Base-by-base conservation (phyloP, 2,329 filamentous ascomycete genomes). In the Trichoderma endophyticum region DNA sequence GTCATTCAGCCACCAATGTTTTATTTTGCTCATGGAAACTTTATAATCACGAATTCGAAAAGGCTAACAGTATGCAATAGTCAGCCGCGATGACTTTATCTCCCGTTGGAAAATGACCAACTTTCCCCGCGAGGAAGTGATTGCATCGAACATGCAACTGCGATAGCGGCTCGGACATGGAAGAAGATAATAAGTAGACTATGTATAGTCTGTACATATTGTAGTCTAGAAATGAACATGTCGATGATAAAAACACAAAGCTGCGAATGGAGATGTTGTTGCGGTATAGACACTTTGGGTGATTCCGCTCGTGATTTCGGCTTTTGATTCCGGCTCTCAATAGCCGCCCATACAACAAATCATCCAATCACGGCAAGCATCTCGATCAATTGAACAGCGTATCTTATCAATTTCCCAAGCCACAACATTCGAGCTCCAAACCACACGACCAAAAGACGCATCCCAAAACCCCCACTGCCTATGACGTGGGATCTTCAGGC, bases 11-110 rank as follows among this genome's bases (percentile, higher is more conserved):
- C 24, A 73, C 65, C 9, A 14, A 8, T 8, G n/a, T 1, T 30
- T 5, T 43, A 59, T 34, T 9, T n/a, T 51, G 12, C 2, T 32
- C 26, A 3, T 1, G 4, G 8, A 28, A 34, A 21, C 43, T 21
- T 43, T n/a, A 4, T 43, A 3, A 9, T 18, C 3, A 11, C 7
- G 6, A 32, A 14, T 15, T n/a, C 0, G 0, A n/a, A 6, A 6
- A 26, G 72, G 54, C 34, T 73, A 3, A 61, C 8, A 6, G 9
- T 34, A 2, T 26, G 15, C 43, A 48, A 66, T 74, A 94, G 92
- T 94, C 75, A 93, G 92, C 75, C 89, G 90, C 39, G 94, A 97
- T 76, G 94, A 97, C 80, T 97, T 91, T 75, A 84, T 93, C 73
- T 95, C 93, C 18, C 87, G 91, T 72, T 94, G 91, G 84, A 87